These are phyloP conservation scores for Paecilomyces variotii DNA, from an alignment of 2,329 filamentous ascomycete genomes.

Conservation along the genomic window DNA sequence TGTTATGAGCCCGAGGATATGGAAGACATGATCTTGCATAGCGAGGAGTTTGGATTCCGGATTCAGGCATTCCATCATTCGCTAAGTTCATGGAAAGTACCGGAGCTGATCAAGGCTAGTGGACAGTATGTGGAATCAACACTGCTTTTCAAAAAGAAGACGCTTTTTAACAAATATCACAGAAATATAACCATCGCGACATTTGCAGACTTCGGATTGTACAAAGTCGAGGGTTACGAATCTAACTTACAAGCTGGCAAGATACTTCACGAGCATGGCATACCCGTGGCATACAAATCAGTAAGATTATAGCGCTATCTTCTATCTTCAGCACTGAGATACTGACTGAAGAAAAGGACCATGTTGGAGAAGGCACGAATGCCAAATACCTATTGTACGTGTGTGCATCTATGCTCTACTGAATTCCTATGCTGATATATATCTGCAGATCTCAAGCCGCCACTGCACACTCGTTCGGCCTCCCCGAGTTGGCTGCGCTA, in stretches of 20 bases:
- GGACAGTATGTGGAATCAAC: conserved; percentile 8
- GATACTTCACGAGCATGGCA: conserved; percentile 54
- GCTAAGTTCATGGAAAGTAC: conserved; percentile 58
- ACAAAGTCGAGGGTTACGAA: conserved; percentile 59
- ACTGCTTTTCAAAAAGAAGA: conserved; percentile 42
- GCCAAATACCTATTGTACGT: conserved; percentile 35
- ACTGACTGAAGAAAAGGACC: conserved; percentile 17
- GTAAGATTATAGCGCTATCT: neutral
- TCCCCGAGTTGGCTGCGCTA: conserved; percentile 54
- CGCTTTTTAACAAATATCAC: conserved; percentile 46
- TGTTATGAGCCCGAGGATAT: conserved; percentile 64
- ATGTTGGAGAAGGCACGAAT: conserved; percentile 24
- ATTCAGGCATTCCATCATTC: conserved; percentile 63
- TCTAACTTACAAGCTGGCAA: conserved; percentile 61
- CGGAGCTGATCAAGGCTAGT: conserved; percentile 42
- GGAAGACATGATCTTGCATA: conserved; percentile 61
- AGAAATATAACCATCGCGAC: conserved; percentile 49
- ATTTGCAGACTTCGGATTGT: conserved; percentile 66
- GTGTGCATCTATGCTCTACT: neutral
- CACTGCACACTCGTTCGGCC: conserved; percentile 47
- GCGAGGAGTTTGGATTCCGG: conserved; percentile 62
- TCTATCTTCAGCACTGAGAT: neutral
- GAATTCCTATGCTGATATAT: conserved; percentile 62
- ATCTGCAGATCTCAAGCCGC: conserved; percentile 46
- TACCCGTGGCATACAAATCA: conserved; percentile 65